Evolutionary conservation across 2,329 filamentous ascomycete genomes (phyloP).

Genomic region (Lachnellula suecica): DNA sequence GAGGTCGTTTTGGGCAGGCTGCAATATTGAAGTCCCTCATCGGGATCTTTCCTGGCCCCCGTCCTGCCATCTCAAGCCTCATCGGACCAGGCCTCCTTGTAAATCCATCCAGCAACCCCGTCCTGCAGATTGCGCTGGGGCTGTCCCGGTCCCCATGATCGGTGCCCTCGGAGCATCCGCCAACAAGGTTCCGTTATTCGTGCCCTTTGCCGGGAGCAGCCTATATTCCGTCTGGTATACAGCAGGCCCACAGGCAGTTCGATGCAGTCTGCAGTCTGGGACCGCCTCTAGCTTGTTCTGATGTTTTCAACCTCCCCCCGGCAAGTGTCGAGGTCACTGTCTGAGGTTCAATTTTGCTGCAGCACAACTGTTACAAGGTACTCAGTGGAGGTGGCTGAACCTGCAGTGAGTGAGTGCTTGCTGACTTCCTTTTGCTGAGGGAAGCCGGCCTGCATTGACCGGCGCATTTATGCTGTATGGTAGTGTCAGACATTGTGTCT

Average conservation of each 20-base stretch:
- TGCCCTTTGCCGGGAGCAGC: not conserved
- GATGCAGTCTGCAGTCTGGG: not conserved
- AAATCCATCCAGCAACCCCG: not conserved
- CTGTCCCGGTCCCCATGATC: not conserved
- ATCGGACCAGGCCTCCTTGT: not conserved
- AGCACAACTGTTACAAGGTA: not conserved
- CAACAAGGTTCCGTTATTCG: not conserved
- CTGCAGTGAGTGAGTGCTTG: not conserved
- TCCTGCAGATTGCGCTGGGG: not conserved
- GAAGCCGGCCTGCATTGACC: not conserved
- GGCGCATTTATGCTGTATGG: not conserved
- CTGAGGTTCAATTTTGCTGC: not conserved
- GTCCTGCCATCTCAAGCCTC: no score
- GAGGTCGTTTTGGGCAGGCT: not conserved
- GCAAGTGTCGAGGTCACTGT: no score
- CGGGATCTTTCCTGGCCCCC: not conserved
- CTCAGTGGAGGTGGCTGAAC: not conserved
- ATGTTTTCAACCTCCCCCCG: no score
- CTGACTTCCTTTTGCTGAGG: not conserved
- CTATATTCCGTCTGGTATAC: not conserved
- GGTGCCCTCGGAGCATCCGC: not conserved
- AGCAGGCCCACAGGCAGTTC: not conserved
- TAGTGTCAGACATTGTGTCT: not conserved
- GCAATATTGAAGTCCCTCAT: not conserved
- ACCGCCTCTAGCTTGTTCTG: not conserved